A percentile compares a stretch with the other conserved stretches of the same genome.
phyloP scores from a whole-genome alignment of 768 basidiomycete genomes.

The Xerocomus potaroensis region DNA sequence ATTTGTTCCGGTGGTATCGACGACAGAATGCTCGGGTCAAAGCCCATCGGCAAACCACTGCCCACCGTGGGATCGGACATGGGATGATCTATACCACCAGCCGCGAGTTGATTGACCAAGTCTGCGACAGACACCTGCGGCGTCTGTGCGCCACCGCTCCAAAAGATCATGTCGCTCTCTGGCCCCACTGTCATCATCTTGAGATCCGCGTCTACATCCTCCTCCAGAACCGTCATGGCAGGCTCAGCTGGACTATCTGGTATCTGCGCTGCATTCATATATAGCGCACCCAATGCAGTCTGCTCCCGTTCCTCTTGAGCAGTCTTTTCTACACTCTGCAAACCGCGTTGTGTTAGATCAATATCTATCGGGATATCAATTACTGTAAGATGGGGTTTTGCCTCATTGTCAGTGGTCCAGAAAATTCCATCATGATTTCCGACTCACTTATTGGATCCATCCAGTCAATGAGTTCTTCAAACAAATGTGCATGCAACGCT shows the following conservation, averaged over 20 bases:
- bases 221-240: slow-evolving; percentile 53
- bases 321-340: slow-evolving; percentile 62
- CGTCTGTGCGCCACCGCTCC: slow-evolving; percentile 39
- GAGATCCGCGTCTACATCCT: slow-evolving; percentile 61
- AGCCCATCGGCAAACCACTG: slow-evolving; percentile 32
- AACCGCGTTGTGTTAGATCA: slow-evolving; percentile 54
- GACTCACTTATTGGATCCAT: slow-evolving; percentile 74
- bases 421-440: slow-evolving; percentile 11
- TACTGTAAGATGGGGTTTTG: too few relatives aligned
- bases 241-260: slow-evolving; percentile 79
- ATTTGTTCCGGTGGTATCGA: slow-evolving; percentile 55
- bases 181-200: slow-evolving; percentile 66
- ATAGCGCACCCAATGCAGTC: slow-evolving; percentile 69
- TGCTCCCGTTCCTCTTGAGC: slow-evolving; percentile 77
- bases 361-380: slow-evolving; percentile 60
- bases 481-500: slow-evolving; percentile 74
- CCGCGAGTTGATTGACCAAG: slow-evolving; percentile 60
- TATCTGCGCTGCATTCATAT: slow-evolving; percentile 65
- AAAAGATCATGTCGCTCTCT: slow-evolving; percentile 64
- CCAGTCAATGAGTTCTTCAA: slow-evolving; percentile 88
- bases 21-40: slow-evolving; percentile 41
- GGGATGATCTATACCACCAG: slow-evolving; percentile 38
- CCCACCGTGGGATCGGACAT: slow-evolving; percentile 33
- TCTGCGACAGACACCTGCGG: slow-evolving; percentile 57
- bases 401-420: too few relatives aligned